These are phyloP conservation scores for Carnegiea gigantea DNA, from an alignment of 179 eudicot genomes.

Conservation along the genomic window DNA sequence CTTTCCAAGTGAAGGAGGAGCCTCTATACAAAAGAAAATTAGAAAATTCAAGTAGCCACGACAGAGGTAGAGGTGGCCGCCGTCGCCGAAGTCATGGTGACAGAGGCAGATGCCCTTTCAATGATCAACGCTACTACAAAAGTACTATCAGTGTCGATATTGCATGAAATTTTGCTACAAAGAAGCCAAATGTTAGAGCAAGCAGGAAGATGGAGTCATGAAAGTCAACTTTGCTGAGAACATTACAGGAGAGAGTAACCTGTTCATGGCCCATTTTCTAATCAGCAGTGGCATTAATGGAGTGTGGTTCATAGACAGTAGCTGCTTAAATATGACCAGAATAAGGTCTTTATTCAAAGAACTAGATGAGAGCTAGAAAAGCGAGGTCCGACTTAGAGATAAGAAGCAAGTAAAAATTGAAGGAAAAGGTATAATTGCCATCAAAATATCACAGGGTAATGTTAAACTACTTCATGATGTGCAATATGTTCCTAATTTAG, in stretches of 20 bases:
- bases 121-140: not conserved
- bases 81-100: not conserved
- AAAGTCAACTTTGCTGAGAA: not conserved
- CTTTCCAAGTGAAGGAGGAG: not conserved
- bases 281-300: not conserved
- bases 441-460: conserved; percentile 8
- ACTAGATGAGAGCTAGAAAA: conserved; percentile 12
- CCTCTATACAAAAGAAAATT: no score
- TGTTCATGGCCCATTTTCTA: conserved; percentile 6
- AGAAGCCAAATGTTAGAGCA: not conserved
- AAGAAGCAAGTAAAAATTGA: conserved; percentile 1
- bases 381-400: not conserved
- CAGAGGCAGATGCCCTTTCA: not conserved
- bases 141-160: not conserved
- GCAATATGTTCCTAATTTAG: no score
- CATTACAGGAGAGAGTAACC: not conserved
- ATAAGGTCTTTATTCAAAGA: conserved; percentile 9
- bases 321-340: conserved; percentile 21
- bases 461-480: not conserved
- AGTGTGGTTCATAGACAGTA: conserved; percentile 13
- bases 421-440: conserved; percentile 14
- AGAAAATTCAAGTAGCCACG: not conserved
- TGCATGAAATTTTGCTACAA: not conserved
- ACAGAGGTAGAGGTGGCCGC: not conserved
- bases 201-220: not conserved